Evolutionary conservation across 75 land plant genomes (phyloP).

Genomic region (Azolla pinnata): DNA sequence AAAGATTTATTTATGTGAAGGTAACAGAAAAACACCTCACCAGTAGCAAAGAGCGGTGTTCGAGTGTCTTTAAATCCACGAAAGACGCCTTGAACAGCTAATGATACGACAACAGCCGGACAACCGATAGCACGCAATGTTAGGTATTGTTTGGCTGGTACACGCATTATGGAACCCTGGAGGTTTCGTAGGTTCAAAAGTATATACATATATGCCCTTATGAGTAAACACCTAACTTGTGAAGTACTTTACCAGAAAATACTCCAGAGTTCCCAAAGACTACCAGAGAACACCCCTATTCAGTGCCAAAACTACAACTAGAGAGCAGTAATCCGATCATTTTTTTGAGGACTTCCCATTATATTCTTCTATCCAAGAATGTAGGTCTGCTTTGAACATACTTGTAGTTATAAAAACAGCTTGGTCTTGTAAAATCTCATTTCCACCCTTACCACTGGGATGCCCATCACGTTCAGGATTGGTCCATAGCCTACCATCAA

Average conservation of each 20-base stretch:
- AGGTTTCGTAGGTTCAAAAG: background rate
- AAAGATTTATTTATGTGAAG: background rate
- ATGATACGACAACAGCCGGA: slow-evolving; percentile 80
- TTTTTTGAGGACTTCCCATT: no score
- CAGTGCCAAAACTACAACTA: no score
- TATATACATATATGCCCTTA: no score
- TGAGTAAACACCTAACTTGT: no score
- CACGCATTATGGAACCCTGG: slow-evolving; percentile 66
- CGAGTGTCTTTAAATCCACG: slow-evolving; percentile 83
- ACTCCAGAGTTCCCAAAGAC: no score
- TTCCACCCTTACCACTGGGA: slow-evolving; percentile 13
- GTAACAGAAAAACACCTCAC: slow-evolving; percentile 27
- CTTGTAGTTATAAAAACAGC: background rate
- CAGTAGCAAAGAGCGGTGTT: slow-evolving; percentile 76
- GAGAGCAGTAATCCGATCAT: no score
- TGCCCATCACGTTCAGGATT: slow-evolving; percentile 27
- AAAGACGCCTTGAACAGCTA: slow-evolving; percentile 84
- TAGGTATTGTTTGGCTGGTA: slow-evolving; percentile 61
- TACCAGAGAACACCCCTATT: no score
- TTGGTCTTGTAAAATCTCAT: background rate
- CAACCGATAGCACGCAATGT: slow-evolving; percentile 70
- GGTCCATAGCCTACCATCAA: slow-evolving; percentile 19
- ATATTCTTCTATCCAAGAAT: no score
- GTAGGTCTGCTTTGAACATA: no score
- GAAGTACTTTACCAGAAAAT: no score